Evolutionary conservation across 2,329 filamentous ascomycete genomes (phyloP), one percentile per base, ranked within the genome.

Genomic region (Thermomyces lanuginosus): DNA sequence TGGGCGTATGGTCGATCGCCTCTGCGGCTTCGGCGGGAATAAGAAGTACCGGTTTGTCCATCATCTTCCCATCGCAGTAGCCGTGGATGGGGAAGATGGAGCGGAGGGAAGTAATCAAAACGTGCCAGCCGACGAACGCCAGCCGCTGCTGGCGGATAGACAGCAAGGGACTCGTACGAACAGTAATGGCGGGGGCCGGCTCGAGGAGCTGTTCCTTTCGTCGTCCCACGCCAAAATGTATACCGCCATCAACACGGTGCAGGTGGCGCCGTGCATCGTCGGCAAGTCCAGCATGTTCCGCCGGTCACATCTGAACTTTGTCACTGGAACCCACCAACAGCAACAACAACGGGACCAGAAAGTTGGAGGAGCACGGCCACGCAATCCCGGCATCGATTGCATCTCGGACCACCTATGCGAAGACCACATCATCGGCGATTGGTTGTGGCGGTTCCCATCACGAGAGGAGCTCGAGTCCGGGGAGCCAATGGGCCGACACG

Each of bases 271-370:
- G 6, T 98, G 89, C 53, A 77, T 92, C 31, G 76, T 95, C 12
- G 89, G 89, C 26, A 98, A 98, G 58, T 92, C 82, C 44, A 95
- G 91, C 57, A 95, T 98, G 84, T 98, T 95, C 56, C 78, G 89
- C 32, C 80, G 78, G 35, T 80, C 81, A 0, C 86, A 98, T 43
- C 70, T 98, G 18, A 71, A 93, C 51, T 66, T 68, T 37, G 68
- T 89, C 6, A 76, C 72, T 1, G 13, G 21, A 3, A 42, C 53
- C 0, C 40, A 46, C n/a, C n/a, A n/a, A n/a, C n/a, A n/a, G n/a
- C n/a, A n/a, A n/a, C n/a, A n/a, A n/a, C n/a, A n/a, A n/a, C n/a
- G n/a, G n/a, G n/a, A n/a, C n/a, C n/a, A n/a, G n/a, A 74, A 72
- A 16, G 27, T 52, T 44, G 37, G 64, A 63, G 45, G 14, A 40